Base-by-base conservation (phyloP, 768 basidiomycete genomes). In the Filobasidium wieringae region DNA sequence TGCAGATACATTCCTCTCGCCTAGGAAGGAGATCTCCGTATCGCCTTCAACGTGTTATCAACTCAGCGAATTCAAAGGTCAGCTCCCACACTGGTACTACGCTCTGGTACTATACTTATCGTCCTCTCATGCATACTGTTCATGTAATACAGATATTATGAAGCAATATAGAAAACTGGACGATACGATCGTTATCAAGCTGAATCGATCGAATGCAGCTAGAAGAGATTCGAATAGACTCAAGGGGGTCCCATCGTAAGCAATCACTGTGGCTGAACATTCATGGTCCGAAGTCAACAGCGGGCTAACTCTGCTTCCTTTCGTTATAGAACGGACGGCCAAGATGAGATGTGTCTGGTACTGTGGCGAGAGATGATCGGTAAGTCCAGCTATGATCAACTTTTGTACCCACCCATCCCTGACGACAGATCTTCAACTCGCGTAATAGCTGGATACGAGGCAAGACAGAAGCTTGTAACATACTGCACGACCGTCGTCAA, bases 291-390 rank as follows among this genome's bases (percentile, higher is more conserved):
- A n/a, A n/a, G n/a, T n/a, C n/a, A n/a, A n/a, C n/a, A n/a, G n/a
- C n/a, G n/a, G n/a, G n/a, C n/a, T n/a, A n/a, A n/a, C n/a, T n/a
- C n/a, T n/a, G n/a, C n/a, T n/a, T n/a, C n/a, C n/a, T n/a, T n/a
- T 24, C 22, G 40, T 12, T 4, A 47, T 26, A 47, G 43, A 17
- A 57, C 57, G 31, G 30, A 57, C 12, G 70, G 64, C 14, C 37
- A 55, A n/a, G 68, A 71, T 33, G 68, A 59, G 26, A 71, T 69
- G 63, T 73, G 72, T 53, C 27, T 64, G 26, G 60, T 59, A 34
- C 55, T 73, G 55, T 73, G 72, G 72, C 39, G 49, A 11, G 72
- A 73, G 55, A 73, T 73, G 66, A 71, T 73, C 64, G 63, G 72
- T 73, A 51, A 33, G 72, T 66, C 15, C n/a, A n/a, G 22, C 33